Percentiles rank a stretch among this genome's conserved stretches.
Conservation (phyloP, 2,329 filamentous ascomycete genomes). For the Clarireedia monteithiana region DNA sequence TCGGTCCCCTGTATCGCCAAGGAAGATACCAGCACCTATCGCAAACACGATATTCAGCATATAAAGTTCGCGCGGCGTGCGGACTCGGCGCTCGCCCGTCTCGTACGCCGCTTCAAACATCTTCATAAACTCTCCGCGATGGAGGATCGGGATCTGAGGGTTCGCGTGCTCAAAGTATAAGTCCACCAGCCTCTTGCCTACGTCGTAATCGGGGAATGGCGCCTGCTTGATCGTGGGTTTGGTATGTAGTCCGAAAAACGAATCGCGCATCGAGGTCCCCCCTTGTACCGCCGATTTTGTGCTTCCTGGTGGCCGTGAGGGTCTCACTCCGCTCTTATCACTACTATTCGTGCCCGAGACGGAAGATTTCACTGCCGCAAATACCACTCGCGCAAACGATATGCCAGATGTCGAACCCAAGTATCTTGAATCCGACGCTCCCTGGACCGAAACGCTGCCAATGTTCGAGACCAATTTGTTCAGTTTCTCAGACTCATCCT, state of each 20-base stretch:
- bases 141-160: conserved; percentile 88
- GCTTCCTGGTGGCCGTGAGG: conserved; percentile 46
- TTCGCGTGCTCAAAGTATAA: conserved; percentile 96
- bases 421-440: conserved; percentile 70
- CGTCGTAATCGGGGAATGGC: conserved; percentile 68
- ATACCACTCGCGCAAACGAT: conserved; percentile 88
- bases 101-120: conserved; percentile 79
- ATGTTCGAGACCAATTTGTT: conserved; percentile 62
- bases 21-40: conserved; percentile 88
- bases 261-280: conserved; percentile 83
- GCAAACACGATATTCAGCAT: conserved; percentile 96
- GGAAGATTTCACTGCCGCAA: conserved; percentile 78
- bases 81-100: conserved; percentile 50
- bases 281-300: conserved; percentile 32
- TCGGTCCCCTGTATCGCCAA: conserved; percentile 51
- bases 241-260: conserved; percentile 93
- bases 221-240: conserved; percentile 82
- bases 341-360: conserved; percentile 53
- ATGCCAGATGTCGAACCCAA: conserved; percentile 83
- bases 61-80: conserved; percentile 78
- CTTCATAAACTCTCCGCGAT: conserved; percentile 81
- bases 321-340: conserved; percentile 54
- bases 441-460: conserved; percentile 70
- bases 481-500: conserved; percentile 52
- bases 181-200: conserved; percentile 65